Evolutionary conservation across 2,329 filamentous ascomycete species (phyloP), one percentile per base, ranked within the genome.

Genomic region (Pseudopyrenochaeta lycopersici): DNA sequence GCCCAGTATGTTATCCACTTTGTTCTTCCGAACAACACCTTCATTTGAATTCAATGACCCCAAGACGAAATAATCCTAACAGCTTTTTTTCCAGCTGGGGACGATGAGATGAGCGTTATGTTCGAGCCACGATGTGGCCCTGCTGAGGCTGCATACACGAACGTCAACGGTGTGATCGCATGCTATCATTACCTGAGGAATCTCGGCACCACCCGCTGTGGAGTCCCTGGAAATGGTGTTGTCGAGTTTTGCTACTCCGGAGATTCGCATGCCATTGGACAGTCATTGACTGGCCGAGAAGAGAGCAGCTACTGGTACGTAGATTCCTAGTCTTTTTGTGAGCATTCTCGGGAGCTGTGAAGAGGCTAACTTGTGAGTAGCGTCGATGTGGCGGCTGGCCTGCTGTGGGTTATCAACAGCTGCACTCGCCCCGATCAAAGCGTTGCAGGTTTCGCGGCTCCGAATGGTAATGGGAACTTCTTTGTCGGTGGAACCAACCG

Each of bases 111-210:
- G 35, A 20, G 17, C 35, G 17, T 14, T 20, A 31, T 33, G 33
- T 17, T 48, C 33, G 7, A 11, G 1, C n/a, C 49, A 11, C 31
- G 33, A 14, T 59, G 56, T 21, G 56, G 49, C 11, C 56, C 53
- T 11, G 30, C 44, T 15, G 51, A 60, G n/a, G 18, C 18, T 11
- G 46, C 48, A 12, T 59, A 56, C n/a, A 52, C 53, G 7, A 18
- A 43, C 38, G 60, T 60, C n/a, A 45, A 51, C 10, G 51, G 52
- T 18, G 40, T 49, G 1, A 56, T 63, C n/a, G 41, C 47, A 11
- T 63, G 57, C 48, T 58, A 43, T 40, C 29, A 60, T 17, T 63
- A 60, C 43, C 36, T 60, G 7, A 46, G 27, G 12, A 50, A 23
- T n/a, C 41, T 62, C 2, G 59, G 48, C 7, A 54, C 38, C 2